Percentiles rank a stretch among this genome's conserved stretches.
Conservation (phyloP, 176 grass and related monocot species). For the Lolium rigidum region DNA sequence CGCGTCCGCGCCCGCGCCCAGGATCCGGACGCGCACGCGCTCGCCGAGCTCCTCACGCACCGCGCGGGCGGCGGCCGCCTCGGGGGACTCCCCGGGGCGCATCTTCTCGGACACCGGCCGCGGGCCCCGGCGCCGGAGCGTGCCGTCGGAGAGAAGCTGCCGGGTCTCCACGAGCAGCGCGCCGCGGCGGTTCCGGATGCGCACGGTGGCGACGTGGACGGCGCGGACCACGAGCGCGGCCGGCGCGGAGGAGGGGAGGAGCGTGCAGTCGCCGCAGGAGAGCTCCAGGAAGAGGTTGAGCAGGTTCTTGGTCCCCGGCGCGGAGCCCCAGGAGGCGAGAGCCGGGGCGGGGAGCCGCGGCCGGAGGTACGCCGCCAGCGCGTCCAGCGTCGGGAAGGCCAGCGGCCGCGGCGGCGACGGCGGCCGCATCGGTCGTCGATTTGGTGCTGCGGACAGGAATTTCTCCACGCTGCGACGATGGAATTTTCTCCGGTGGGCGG, state of each 20-base stretch:
- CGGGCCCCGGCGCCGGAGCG: conserved; percentile 48
- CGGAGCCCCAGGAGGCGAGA: conserved; percentile 67
- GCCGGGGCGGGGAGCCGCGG: conserved; percentile 53
- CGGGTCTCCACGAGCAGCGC: conserved; percentile 71
- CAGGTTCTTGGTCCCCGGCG: conserved; percentile 75
- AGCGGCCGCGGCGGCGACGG: conserved; percentile 57
- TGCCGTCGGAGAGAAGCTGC: conserved; percentile 88
- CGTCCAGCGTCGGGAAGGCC: conserved; percentile 70
- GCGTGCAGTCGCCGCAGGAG: conserved; percentile 70
- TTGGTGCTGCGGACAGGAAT: not conserved
- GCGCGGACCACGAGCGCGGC: conserved; percentile 51
- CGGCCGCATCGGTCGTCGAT: conserved; percentile 40
- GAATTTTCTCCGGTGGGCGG: conserved; percentile 15
- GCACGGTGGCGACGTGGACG: conserved; percentile 74
- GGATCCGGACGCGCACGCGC: conserved; percentile 55
- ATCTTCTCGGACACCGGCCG: conserved; percentile 92
- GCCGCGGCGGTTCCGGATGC: conserved; percentile 61
- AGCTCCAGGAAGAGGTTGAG: conserved; percentile 92
- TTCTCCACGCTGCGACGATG: not conserved
- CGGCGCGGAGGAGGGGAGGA: conserved; percentile 30
- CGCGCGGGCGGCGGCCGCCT: conserved; percentile 66
- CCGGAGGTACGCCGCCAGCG: conserved; percentile 65
- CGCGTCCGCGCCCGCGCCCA: conserved; percentile 16
- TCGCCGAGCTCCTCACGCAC: conserved; percentile 78
- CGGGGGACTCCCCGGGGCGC: conserved; percentile 65